phyloP scores from a whole-genome alignment of 2,329 filamentous ascomycete species.

The Colletotrichum trifolii region DNA sequence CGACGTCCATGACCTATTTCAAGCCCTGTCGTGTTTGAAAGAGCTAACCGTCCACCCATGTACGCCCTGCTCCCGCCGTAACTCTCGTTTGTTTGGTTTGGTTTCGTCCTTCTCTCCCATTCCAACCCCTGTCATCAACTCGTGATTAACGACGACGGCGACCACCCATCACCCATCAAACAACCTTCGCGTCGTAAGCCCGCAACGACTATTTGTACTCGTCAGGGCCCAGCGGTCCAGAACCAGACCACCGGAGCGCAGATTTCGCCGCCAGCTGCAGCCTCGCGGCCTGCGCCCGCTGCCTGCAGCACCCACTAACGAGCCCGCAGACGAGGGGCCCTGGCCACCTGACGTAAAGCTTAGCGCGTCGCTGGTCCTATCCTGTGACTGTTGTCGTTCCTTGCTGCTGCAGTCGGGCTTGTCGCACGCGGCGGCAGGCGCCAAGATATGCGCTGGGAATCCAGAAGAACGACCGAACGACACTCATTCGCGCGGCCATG shows the following conservation, averaged over 20 bases:
- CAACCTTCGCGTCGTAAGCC: no score
- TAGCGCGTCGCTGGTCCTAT: constrained; percentile 3
- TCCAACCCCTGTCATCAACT: neutral
- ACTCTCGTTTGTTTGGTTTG: no score
- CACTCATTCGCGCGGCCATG: neutral
- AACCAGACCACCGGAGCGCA: neutral
- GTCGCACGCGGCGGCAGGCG: constrained; percentile 11
- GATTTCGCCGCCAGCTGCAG: neutral
- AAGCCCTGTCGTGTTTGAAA: no score
- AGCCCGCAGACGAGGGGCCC: neutral
- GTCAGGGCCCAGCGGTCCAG: constrained; percentile 1
- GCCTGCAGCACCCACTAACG: neutral
- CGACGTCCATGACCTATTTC: no score
- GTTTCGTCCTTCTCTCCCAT: neutral
- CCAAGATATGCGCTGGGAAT: constrained; percentile 24
- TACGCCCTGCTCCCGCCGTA: no score
- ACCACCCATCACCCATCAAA: no score
- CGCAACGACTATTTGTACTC: no score
- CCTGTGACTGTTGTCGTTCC: no score
- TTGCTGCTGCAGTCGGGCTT: neutral
- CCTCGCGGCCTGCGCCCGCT: neutral
- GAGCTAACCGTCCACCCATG: no score
- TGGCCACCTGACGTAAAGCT: constrained; percentile 15
- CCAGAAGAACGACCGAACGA: constrained; percentile 20
- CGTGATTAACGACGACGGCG: no score